Percentiles rank a stretch among this genome's conserved stretches.
Evolutionary conservation across 495 filamentous ascomycete species (phyloP).

Genomic region (Schizothecium vesticola): DNA sequence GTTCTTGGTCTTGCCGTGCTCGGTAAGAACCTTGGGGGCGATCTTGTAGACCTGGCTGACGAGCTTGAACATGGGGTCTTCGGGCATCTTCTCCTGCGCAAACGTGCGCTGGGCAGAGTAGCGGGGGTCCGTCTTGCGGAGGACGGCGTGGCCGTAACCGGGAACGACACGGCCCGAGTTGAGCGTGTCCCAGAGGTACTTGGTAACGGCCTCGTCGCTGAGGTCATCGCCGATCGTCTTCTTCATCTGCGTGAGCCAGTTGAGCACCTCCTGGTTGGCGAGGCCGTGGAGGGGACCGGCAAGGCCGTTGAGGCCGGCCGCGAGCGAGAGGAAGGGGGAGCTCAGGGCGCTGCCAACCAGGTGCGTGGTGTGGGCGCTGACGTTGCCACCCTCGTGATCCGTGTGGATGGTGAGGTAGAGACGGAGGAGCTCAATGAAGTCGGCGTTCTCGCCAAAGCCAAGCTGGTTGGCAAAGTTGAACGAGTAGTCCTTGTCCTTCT

Average conservation of each 20-base stretch:
- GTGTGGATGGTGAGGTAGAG: conserved; percentile 99
- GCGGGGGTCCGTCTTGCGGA: conserved; percentile 98
- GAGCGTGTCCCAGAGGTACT: conserved; percentile 97
- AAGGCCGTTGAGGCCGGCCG: conserved; percentile 94
- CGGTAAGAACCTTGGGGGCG: conserved; percentile 91
- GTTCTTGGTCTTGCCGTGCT: conserved; percentile 99
- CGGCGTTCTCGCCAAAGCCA: conserved; percentile 88
- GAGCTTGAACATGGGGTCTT: conserved; percentile 98
- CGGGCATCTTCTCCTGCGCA: conserved; percentile 75
- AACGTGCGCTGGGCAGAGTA: conserved; percentile 97
- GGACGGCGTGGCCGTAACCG: conserved; percentile 96
- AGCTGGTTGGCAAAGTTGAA: conserved; percentile 99
- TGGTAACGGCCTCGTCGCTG: conserved; percentile 88
- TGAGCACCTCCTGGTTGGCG: conserved; percentile 98
- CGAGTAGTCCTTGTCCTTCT: conserved; percentile 97
- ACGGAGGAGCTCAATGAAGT: conserved; percentile 97
- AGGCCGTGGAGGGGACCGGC: conserved; percentile 97
- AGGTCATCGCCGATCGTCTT: conserved; percentile 86
- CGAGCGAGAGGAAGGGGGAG: conserved; percentile 93
- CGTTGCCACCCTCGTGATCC: conserved; percentile 98
- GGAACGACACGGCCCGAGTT: conserved; percentile 94
- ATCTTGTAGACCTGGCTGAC: conserved; percentile 99
- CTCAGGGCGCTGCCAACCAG: conserved; percentile 94
- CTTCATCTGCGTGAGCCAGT: conserved; percentile 99
- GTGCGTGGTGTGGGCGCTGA: conserved; percentile 96